Percentiles rank a stretch among this genome's conserved stretches.
These are phyloP conservation scores for Aspergillus proliferans DNA, from an alignment of 2,329 filamentous ascomycete genomes.

Conservation along the genomic window DNA sequence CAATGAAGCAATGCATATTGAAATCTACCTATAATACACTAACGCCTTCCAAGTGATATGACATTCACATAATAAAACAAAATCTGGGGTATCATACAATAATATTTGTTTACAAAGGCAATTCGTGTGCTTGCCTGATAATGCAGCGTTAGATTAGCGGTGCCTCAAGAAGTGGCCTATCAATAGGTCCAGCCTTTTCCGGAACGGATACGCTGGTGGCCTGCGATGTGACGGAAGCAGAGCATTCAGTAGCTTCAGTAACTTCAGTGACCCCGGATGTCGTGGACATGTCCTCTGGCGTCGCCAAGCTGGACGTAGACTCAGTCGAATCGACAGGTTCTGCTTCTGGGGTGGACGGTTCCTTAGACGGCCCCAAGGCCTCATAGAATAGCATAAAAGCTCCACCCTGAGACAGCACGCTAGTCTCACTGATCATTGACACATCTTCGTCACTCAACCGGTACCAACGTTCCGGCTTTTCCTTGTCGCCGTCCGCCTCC, in stretches of 20 bases:
- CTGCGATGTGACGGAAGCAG: slow-evolving; percentile 21
- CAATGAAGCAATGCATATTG: background rate
- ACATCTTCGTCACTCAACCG: slow-evolving; percentile 86
- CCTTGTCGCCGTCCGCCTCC: slow-evolving; percentile 27
- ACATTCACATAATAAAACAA: slow-evolving; percentile 3
- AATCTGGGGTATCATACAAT: background rate
- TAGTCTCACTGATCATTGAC: slow-evolving; percentile 62
- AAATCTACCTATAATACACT: background rate
- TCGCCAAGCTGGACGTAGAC: slow-evolving; percentile 14
- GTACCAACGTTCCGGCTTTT: slow-evolving; percentile 65
- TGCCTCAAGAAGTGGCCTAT: background rate
- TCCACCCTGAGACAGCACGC: slow-evolving; percentile 67
- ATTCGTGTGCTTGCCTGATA: too few species aligned
- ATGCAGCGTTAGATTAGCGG: too few species aligned
- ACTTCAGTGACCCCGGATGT: slow-evolving; percentile 16
- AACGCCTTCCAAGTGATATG: background rate
- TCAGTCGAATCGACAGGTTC: slow-evolving; percentile 1
- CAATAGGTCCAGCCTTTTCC: slow-evolving; percentile 8
- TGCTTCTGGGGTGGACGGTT: too few species aligned
- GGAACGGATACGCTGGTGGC: slow-evolving; percentile 23
- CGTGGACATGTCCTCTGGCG: slow-evolving; percentile 21
- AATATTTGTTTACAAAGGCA: background rate
- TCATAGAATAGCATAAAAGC: slow-evolving; percentile 99
- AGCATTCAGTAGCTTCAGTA: slow-evolving; percentile 8
- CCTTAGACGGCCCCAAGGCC: slow-evolving; percentile 46